Percentiles rank a stretch among this genome's conserved stretches.
phyloP scores from a whole-genome alignment of 2,329 filamentous ascomycete genomes.

The Trichoderma arundinaceum region DNA sequence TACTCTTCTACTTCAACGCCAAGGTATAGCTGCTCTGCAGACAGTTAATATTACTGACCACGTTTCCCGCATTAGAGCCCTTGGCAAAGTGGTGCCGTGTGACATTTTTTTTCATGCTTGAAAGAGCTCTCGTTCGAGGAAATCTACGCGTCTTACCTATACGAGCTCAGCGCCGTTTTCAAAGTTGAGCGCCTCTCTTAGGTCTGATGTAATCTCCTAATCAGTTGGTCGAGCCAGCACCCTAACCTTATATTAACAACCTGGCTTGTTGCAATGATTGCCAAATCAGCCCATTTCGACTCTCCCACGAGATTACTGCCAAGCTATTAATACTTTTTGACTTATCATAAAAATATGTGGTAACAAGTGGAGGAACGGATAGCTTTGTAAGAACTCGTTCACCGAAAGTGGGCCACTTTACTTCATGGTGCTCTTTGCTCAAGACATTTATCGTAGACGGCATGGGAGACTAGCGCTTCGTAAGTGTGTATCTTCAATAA shows the following conservation, averaged over 20 bases:
- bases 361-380: too few species aligned
- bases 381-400: too few species aligned
- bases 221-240: too few species aligned
- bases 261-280: neutral
- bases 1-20: neutral
- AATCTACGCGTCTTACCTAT: neutral
- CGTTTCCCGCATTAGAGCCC: too few species aligned
- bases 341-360: too few species aligned
- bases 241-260: neutral
- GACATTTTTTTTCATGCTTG: too few species aligned
- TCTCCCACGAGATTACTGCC: neutral
- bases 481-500: neutral
- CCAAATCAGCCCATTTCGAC: neutral
- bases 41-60: too few species aligned
- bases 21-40: too few species aligned
- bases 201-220: constrained; percentile 1
- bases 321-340: too few species aligned
- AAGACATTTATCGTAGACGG: neutral
- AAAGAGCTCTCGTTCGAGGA: neutral
- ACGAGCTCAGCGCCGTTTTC: neutral
- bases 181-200: constrained; percentile 4
- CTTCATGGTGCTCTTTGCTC: neutral
- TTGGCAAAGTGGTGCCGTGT: too few species aligned
- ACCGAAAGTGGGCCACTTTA: neutral
- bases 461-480: neutral